A percentile compares a stretch with the other conserved stretches of the same genome.
These are phyloP conservation scores for Pseudogymnoascus destructans DNA, from an alignment of 2,329 filamentous ascomycete species.

Conservation along the genomic window DNA sequence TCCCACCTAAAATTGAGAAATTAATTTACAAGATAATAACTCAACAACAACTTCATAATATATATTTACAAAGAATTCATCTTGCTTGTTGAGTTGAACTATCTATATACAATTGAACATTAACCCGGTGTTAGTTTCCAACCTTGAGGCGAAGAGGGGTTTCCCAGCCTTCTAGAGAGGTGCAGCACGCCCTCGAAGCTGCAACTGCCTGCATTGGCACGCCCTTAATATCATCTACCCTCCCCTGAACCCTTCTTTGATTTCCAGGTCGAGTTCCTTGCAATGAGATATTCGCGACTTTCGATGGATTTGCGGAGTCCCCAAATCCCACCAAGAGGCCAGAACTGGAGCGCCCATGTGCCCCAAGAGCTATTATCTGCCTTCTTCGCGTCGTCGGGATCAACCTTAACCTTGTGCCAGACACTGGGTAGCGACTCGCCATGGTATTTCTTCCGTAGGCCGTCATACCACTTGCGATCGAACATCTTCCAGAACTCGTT, in stretches of 20 bases:
- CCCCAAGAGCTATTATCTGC: slow-evolving; percentile 32
- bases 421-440: slow-evolving; percentile 51
- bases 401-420: slow-evolving; percentile 56
- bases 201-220: not conserved
- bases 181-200: not conserved
- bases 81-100: not conserved
- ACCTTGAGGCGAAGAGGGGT: not conserved
- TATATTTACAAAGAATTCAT: not conserved
- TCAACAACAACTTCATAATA: no score
- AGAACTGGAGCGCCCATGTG: slow-evolving; percentile 25
- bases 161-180: not conserved
- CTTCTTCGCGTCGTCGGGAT: slow-evolving; percentile 33
- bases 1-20: no score
- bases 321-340: slow-evolving; percentile 45
- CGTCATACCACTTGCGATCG: slow-evolving; percentile 46
- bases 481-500: slow-evolving; percentile 57
- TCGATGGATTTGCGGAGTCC: slow-evolving; percentile 46
- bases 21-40: no score
- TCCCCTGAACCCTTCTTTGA: not conserved
- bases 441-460: slow-evolving; percentile 46
- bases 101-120: not conserved
- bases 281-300: slow-evolving; percentile 30
- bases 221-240: not conserved
- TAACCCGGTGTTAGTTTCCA: not conserved
- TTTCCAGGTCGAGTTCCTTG: slow-evolving; percentile 21